Base-by-base conservation (phyloP, 2,329 filamentous ascomycete genomes). In the Calonectria montana region DNA sequence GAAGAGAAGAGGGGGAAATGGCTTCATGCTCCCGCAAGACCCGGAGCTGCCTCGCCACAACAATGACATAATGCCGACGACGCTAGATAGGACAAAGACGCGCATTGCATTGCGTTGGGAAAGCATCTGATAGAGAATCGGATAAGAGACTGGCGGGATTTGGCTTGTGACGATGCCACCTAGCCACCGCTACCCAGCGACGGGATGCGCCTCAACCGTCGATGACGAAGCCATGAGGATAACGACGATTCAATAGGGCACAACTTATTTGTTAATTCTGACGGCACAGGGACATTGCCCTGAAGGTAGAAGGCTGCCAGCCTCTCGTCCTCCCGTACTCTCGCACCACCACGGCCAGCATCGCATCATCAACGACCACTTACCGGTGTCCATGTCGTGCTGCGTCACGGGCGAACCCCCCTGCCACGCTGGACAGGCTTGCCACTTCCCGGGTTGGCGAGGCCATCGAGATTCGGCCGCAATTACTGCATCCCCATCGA, bases 1-100 rank as follows among this genome's bases (percentile, higher is more conserved):
- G 65, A 67, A 50, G 29, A 50, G 43, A 41, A 27, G 31, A 50
- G 35, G 39, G 48, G 47, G 53, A 45, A 67, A 61, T 41, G 47
- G 41, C 65, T 62, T 67, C 55, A 53, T 15, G 15, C 53, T 67
- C 31, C 29, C 23, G 35, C 31, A 35, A 23, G 23, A 18, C 15
- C 61, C 53, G 23, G 53, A 50, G 18, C 12, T 35, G 53, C 41
- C 29, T 67, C 27, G 25, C 13, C 16, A 39, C 65, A 48, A 29
- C 15, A 27, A 62, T 61, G 65, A 27, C 43, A 45, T 37, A 41
- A 45, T 37, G 21, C 29, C n/a, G 12, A 43, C 29, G 37, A 43
- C 29, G 37, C 39, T 29, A 15, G 47, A 18, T 25, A 29, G 15
- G 31, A 43, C 3, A 47, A n/a, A 47, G 16, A 23, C n/a, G 4